Percentiles rank a stretch among this genome's conserved stretches.
These are phyloP conservation scores for Mycena floridula DNA, from an alignment of 768 basidiomycete genomes.

Conservation along the genomic window DNA sequence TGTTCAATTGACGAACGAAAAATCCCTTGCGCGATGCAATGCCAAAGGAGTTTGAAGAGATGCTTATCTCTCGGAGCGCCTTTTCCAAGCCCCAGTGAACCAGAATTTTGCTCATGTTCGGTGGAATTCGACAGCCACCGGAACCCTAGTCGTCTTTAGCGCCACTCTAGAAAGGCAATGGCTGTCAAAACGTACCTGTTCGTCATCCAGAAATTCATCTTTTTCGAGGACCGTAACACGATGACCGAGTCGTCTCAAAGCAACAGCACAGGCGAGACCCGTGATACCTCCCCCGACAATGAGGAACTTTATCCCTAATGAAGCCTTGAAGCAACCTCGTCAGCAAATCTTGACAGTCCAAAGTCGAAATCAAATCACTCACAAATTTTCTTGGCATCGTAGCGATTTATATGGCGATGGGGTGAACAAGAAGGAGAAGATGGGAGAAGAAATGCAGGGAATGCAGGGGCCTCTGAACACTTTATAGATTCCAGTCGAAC, in stretches of 20 bases:
- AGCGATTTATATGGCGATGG: no score
- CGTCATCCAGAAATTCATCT: conserved; percentile 6
- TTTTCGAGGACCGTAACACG: conserved; percentile 46
- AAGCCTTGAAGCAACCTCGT: no score
- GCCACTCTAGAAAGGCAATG: no score
- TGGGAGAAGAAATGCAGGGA: no score
- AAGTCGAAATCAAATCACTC: no score
- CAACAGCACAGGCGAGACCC: conserved; percentile 49
- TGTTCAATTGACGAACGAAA: neutral
- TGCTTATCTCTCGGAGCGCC: conserved; percentile 7
- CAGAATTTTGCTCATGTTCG: conserved; percentile 52
- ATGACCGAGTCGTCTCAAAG: conserved; percentile 49
- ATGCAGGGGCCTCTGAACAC: no score
- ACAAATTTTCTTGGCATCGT: no score
- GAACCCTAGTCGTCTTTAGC: neutral
- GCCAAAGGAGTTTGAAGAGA: neutral
- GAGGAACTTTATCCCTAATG: conserved; percentile 21
- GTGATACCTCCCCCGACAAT: conserved; percentile 40
- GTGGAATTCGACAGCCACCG: conserved; percentile 30
- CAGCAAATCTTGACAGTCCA: no score
- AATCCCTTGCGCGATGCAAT: neutral
- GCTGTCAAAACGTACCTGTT: neutral
- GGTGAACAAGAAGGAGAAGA: no score
- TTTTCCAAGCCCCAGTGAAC: conserved; percentile 46
- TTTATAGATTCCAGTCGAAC: no score